A percentile compares a stretch with the other conserved stretches of the same genome.
These are phyloP conservation scores for Pseudohyphozyma bogoriensis DNA, from an alignment of 768 basidiomycete genomes.

Conservation along the genomic window DNA sequence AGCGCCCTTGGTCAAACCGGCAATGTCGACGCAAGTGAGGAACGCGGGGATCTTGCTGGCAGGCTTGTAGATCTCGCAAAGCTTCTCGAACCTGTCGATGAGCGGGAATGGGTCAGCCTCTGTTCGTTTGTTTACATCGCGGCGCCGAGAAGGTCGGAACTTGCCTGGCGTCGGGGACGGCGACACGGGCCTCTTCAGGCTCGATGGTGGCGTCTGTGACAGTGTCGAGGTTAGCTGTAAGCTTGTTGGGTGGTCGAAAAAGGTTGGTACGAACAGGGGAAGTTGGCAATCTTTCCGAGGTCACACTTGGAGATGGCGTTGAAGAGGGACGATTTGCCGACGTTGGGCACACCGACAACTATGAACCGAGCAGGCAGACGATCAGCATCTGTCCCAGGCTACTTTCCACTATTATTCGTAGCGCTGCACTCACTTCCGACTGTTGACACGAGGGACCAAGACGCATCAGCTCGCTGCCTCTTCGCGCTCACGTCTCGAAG, in stretches of 20 bases:
- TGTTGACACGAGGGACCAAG: too few species aligned
- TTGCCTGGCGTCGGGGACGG: slow-evolving; percentile 69
- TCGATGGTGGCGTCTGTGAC: slow-evolving; percentile 21
- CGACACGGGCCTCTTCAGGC: slow-evolving; percentile 55
- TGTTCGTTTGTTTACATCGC: too few species aligned
- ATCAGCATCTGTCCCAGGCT: slow-evolving; percentile 13
- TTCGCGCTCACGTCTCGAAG: too few species aligned
- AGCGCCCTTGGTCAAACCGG: slow-evolving; percentile 94
- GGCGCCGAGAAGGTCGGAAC: neutral
- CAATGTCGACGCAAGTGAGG: slow-evolving; percentile 96
- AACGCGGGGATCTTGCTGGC: slow-evolving; percentile 78
- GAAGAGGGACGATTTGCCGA: slow-evolving; percentile 99
- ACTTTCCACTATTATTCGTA: neutral
- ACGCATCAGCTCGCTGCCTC: slow-evolving; percentile 48
- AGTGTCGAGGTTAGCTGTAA: neutral
- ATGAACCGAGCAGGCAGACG: too few species aligned
- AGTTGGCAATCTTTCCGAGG: slow-evolving; percentile 56
- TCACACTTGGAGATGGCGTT: slow-evolving; percentile 83
- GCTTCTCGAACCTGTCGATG: slow-evolving; percentile 75
- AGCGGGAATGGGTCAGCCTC: too few species aligned
- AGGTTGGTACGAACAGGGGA: slow-evolving; percentile 50
- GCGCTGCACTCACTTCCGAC: too few species aligned
- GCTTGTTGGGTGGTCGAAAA: neutral
- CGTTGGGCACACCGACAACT: slow-evolving; percentile 66
- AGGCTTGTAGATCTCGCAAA: slow-evolving; percentile 83